phyloP scores from a whole-genome alignment of 2,329 filamentous ascomycete species.

The Plenodomus biglobosus region DNA sequence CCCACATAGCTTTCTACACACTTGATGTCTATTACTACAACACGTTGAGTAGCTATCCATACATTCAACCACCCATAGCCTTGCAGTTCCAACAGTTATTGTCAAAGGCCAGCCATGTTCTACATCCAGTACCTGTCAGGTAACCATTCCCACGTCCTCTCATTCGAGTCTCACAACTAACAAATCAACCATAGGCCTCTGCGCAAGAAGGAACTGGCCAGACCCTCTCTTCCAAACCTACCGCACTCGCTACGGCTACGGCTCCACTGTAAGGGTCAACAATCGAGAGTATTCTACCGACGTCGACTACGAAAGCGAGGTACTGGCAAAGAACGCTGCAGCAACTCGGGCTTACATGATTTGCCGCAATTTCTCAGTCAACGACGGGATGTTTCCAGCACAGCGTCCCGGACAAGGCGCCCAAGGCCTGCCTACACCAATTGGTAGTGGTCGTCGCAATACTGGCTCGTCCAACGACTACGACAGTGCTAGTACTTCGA shows the following conservation, averaged over 20 bases:
- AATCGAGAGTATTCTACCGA: conserved; percentile 96
- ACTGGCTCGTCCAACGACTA: conserved; percentile 53
- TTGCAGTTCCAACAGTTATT: conserved; percentile 21
- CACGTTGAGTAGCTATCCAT: neutral
- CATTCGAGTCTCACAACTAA: neutral
- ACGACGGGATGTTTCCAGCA: conserved; percentile 80
- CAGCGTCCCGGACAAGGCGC: conserved; percentile 58
- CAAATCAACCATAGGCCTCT: conserved; percentile 68
- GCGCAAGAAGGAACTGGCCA: conserved; percentile 89
- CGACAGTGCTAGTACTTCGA: conserved; percentile 54
- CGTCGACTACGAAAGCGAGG: conserved; percentile 76
- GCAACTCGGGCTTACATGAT: conserved; percentile 97
- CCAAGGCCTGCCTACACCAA: conserved; percentile 65
- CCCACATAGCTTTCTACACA: neutral
- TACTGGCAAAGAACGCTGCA: conserved; percentile 85
- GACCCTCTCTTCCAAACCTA: conserved; percentile 87
- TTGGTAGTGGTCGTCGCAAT: conserved; percentile 60
- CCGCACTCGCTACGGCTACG: conserved; percentile 72
- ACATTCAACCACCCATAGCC: neutral
- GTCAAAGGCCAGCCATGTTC: conserved; percentile 39
- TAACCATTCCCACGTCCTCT: conserved; percentile 22
- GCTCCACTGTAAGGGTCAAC: conserved; percentile 91
- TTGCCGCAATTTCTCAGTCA: conserved; percentile 95
- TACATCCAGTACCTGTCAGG: conserved; percentile 50
- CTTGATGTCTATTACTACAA: conserved; percentile 29